A percentile compares a stretch with the other conserved stretches of the same genome.
These are phyloP conservation scores for Podospora didyma DNA, from an alignment of 495 filamentous ascomycete genomes.

Conservation along the genomic window DNA sequence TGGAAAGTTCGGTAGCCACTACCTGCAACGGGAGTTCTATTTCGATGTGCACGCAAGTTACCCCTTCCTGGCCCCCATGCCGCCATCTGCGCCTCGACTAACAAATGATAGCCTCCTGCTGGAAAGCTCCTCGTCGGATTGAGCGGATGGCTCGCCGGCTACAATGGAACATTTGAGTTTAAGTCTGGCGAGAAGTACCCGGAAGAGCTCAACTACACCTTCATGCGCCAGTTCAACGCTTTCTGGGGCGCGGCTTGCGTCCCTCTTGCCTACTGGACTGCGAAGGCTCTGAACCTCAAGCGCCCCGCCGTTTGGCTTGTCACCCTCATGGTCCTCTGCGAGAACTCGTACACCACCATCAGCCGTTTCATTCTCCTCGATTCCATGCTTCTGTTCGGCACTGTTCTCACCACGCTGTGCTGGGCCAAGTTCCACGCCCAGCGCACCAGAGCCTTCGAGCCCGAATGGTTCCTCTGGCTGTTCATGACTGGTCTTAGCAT, in stretches of 20 bases:
- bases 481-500: slow-evolving; percentile 89
- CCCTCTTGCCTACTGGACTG: slow-evolving; percentile 92
- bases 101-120: slow-evolving; percentile 69
- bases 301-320: slow-evolving; percentile 89
- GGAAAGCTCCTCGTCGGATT: slow-evolving; percentile 98
- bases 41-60: slow-evolving; percentile 74
- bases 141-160: slow-evolving; percentile 91
- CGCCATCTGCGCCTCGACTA: slow-evolving; percentile 12
- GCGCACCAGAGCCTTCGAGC: slow-evolving; percentile 75
- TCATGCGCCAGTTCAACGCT: slow-evolving; percentile 97
- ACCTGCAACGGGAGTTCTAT: slow-evolving; percentile 98
- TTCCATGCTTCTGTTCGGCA: slow-evolving; percentile 97
- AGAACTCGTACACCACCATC: slow-evolving; percentile 98
- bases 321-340: slow-evolving; percentile 93
- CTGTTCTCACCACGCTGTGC: slow-evolving; percentile 91
- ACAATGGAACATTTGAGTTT: slow-evolving; percentile 99
- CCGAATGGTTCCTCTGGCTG: slow-evolving; percentile 90
- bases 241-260: slow-evolving; percentile 90
- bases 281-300: slow-evolving; percentile 80
- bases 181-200: slow-evolving; percentile 97
- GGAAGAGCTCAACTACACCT: slow-evolving; percentile 90
- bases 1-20: slow-evolving; percentile 98
- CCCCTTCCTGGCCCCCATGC: slow-evolving; percentile 6
- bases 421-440: slow-evolving; percentile 93
- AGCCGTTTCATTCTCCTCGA: slow-evolving; percentile 96